Evolutionary conservation across 148 eudicot species (phyloP).

Genomic region (Rheum nobile): DNA sequence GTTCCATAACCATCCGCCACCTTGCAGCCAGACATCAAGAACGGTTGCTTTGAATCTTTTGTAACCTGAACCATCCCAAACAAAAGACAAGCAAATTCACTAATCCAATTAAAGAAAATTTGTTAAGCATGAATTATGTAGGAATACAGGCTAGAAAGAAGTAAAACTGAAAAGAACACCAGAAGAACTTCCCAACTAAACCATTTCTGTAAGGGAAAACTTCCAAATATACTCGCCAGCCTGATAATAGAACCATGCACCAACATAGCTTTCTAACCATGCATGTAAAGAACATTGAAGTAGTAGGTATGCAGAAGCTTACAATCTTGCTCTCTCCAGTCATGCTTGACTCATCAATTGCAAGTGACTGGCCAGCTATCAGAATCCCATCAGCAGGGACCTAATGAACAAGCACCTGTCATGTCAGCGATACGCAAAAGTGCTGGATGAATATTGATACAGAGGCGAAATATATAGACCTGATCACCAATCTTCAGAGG

Average conservation of each 20-base stretch:
- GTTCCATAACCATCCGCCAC: conserved; percentile 92
- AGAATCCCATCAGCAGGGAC: conserved; percentile 46
- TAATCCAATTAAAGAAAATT: neutral
- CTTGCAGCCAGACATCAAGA: conserved; percentile 95
- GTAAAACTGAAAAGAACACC: neutral
- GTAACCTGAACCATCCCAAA: conserved; percentile 37
- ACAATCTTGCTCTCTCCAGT: conserved; percentile 59
- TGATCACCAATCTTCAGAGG: conserved; percentile 32
- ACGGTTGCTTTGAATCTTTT: conserved; percentile 63
- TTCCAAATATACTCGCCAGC: neutral
- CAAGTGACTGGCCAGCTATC: conserved; percentile 23
- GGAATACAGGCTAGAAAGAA: neutral
- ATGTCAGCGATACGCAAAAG: neutral
- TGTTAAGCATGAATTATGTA: neutral
- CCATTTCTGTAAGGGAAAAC: neutral
- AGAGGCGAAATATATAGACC: conserved; percentile 8
- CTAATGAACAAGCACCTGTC: conserved; percentile 19
- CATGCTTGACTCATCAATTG: conserved; percentile 40
- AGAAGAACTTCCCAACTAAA: neutral
- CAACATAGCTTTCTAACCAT: neutral
- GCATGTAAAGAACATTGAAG: neutral
- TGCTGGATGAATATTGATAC: neutral
- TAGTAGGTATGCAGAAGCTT: conserved; percentile 8
- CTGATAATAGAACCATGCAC: neutral
- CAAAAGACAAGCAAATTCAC: neutral